Evolutionary conservation across 1,284 basidiomycete genomes (phyloP).

Genomic region (Cryptococcus hybrid): DNA sequence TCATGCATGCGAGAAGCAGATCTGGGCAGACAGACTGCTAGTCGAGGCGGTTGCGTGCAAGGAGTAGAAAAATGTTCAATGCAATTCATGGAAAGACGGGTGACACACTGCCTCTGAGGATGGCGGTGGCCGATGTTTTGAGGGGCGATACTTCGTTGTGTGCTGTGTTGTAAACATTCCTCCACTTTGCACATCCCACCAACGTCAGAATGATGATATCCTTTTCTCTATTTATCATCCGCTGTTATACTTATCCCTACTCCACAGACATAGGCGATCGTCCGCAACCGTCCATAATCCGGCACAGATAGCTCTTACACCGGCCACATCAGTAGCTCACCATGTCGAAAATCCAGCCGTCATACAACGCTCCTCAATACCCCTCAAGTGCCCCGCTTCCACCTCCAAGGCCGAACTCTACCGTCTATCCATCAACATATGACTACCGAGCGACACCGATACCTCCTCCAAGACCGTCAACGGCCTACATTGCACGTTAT

Average conservation of each 20-base stretch:
- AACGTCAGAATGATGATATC: no score
- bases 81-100: no score
- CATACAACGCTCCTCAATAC: neutral
- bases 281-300: neutral
- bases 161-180: no score
- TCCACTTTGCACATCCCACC: no score
- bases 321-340: no score
- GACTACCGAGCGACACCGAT: neutral
- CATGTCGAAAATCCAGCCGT: neutral
- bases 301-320: neutral
- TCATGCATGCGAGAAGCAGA: neutral
- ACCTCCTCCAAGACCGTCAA: conserved; percentile 5
- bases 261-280: neutral
- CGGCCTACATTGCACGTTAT: conserved; percentile 9
- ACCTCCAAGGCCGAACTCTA: neutral
- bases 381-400: neutral
- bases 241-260: neutral
- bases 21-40: neutral
- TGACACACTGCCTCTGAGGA: no score
- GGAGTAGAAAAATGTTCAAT: neutral
- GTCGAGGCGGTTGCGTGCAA: neutral
- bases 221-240: neutral
- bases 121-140: neutral
- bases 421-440: neutral
- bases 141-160: no score